Evolutionary conservation across 2,329 filamentous ascomycete species (phyloP), one percentile per base, ranked within the genome.

Genomic region (Xylaria sp.): DNA sequence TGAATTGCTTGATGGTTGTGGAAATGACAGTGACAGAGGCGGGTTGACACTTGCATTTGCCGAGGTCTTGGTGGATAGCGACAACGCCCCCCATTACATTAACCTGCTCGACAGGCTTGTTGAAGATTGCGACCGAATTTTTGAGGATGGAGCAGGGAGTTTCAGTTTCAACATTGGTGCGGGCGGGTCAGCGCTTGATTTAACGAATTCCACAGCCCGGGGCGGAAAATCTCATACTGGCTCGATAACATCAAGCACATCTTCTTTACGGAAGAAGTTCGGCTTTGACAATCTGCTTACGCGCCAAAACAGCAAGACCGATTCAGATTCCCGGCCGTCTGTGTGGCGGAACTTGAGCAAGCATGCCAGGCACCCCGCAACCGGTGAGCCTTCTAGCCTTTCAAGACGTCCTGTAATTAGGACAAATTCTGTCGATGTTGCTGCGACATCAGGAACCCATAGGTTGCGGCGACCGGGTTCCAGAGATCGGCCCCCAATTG

Each of bases 321-420:
- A 89, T 48, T 84, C 89, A 52, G 92, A 93, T 52, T 88, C 89
- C 73, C 89, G 93, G 46, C 86, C 90, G 51, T 95, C 93, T 0
- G 89, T 97, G 25, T 94, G 94, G 89, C 89, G 94, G 65, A 94
- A 89, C n/a, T 83, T 97, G 73, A 97, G 94, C 84, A 97, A 97
- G 83, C 87, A 93, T 82, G 81, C 87, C 84, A 86, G 91, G 64
- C 81, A 87, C 74, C 81, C 86, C 37, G 87, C 84, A 70, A 89
- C 84, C 63, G 89, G 84, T 74, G 93, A 90, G 70, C 81, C 82
- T 55, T 83, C 87, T 18, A 93, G 88, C 78, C 80, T 93, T 48
- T 91, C 92, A 2, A 93, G 90, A 78, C 89, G 84, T 41, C 87
- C 89, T 0, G 80, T 94, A 44, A 85, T 87, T 65, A 89, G 93